phyloP scores from a whole-genome alignment of 768 basidiomycete genomes.

The Agrocybe chaxingu region DNA sequence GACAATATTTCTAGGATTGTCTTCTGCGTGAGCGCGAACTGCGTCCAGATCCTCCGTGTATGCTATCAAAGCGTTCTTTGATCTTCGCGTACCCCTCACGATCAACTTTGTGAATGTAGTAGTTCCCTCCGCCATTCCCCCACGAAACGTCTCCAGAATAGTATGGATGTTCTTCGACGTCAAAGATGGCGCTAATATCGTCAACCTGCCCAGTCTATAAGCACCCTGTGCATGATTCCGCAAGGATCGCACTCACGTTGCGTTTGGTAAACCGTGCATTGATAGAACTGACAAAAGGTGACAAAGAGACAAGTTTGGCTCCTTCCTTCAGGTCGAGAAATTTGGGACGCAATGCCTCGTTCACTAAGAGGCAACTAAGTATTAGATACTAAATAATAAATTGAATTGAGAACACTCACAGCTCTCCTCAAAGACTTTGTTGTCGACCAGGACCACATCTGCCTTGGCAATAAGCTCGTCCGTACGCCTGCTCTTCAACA shows the following conservation, averaged over 20 bases:
- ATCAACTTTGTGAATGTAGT: constrained; percentile 77
- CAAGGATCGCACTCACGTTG: constrained; percentile 49
- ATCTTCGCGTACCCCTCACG: constrained; percentile 65
- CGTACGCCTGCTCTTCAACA: constrained; percentile 67
- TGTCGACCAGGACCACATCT: constrained; percentile 90
- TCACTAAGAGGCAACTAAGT: constrained; percentile 48
- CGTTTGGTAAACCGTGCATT: constrained; percentile 80
- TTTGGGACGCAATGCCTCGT: constrained; percentile 80
- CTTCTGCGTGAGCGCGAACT: constrained; percentile 29
- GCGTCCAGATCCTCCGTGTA: constrained; percentile 28
- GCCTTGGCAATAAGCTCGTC: constrained; percentile 72
- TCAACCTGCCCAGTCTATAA: constrained; percentile 45
- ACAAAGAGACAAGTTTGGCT: constrained; percentile 84
- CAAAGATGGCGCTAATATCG: constrained; percentile 81
- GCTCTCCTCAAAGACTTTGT: constrained; percentile 76
- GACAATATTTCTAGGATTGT: constrained; percentile 5
- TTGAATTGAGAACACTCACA: constrained; percentile 43
- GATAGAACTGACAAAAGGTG: constrained; percentile 74
- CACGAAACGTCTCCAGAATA: constrained; percentile 78
- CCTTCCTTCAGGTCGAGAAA: constrained; percentile 95
- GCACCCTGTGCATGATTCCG: background rate
- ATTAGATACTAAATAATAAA: background rate
- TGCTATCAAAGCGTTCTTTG: constrained; percentile 52
- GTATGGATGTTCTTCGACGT: constrained; percentile 66
- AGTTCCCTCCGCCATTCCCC: constrained; percentile 67